Percentiles rank a stretch among this genome's conserved stretches.
Evolutionary conservation across 2,329 filamentous ascomycete species (phyloP).

Genomic region (Basipetospora chlamydospora): DNA sequence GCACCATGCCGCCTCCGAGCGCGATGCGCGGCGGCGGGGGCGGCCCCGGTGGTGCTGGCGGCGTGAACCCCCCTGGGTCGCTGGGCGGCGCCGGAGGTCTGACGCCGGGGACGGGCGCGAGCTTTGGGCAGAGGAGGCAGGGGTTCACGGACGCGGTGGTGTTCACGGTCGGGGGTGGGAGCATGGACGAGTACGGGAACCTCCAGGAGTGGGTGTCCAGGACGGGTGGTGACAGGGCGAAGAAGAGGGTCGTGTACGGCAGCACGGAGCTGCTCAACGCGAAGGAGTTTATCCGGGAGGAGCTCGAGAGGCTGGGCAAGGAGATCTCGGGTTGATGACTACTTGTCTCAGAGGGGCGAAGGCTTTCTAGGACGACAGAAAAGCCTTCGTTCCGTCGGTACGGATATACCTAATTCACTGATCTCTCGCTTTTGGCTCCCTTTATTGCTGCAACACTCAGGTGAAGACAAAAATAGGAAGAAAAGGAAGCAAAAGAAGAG

Average conservation of each 20-base stretch:
- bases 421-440: too few relatives aligned
- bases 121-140: conserved; percentile 80
- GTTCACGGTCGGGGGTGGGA: conserved; percentile 91
- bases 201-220: conserved; percentile 88
- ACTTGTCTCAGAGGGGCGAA: neutral
- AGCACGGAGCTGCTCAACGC: conserved; percentile 73
- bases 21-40: conserved; percentile 35
- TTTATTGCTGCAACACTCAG: too few relatives aligned
- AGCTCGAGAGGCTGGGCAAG: conserved; percentile 46
- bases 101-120: conserved; percentile 52
- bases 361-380: neutral
- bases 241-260: conserved; percentile 81
- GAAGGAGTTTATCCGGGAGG: conserved; percentile 48
- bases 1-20: conserved; percentile 74
- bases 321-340: conserved; percentile 25
- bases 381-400: too few relatives aligned
- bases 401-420: too few relatives aligned
- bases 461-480: too few relatives aligned
- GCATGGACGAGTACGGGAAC: conserved; percentile 98
- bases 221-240: conserved; percentile 50
- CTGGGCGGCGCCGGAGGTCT: conserved; percentile 11
- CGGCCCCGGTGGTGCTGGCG: conserved; percentile 30
- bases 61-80: too few relatives aligned
- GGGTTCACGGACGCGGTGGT: conserved; percentile 83
- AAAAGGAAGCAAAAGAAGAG: too few relatives aligned